Evolutionary conservation across 1,284 basidiomycete species (phyloP).

Genomic region (Rhodotorula sp.): DNA sequence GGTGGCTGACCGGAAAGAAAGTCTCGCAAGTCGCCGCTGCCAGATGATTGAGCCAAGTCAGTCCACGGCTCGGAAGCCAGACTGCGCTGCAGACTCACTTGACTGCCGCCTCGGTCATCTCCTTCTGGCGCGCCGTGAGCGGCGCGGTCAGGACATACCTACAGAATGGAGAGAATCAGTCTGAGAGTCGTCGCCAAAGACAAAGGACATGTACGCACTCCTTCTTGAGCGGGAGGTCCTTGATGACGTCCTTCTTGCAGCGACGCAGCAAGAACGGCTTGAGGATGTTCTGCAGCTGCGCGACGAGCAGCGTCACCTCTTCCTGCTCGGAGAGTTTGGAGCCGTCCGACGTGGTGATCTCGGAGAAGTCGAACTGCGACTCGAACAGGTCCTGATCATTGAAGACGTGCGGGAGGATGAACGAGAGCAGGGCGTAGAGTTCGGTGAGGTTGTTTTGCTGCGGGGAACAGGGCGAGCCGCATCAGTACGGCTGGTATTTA

Average conservation of each 20-base stretch:
- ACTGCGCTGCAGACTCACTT: not conserved
- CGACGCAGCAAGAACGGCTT: slow-evolving; percentile 93
- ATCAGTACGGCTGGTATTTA: not conserved
- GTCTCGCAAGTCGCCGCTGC: slow-evolving; percentile 4
- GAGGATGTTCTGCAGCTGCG: slow-evolving; percentile 81
- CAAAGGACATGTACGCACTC: slow-evolving; percentile 48
- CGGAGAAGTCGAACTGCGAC: slow-evolving; percentile 66
- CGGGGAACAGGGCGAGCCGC: not conserved
- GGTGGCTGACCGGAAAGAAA: not conserved
- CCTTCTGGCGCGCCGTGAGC: slow-evolving; percentile 73
- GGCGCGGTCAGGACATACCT: slow-evolving; percentile 81
- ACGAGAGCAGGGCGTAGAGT: slow-evolving; percentile 92
- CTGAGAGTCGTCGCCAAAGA: too few species aligned
- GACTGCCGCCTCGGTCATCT: slow-evolving; percentile 66
- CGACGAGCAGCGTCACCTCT: slow-evolving; percentile 58
- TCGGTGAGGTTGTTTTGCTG: slow-evolving; percentile 86
- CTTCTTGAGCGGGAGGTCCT: slow-evolving; percentile 58
- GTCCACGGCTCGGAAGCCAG: not conserved
- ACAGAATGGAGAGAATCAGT: not conserved
- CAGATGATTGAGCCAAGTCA: not conserved
- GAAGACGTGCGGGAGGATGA: slow-evolving; percentile 89
- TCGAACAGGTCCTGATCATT: slow-evolving; percentile 63
- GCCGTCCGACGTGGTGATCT: slow-evolving; percentile 32
- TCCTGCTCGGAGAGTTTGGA: slow-evolving; percentile 42
- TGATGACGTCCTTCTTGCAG: slow-evolving; percentile 87